A percentile compares a stretch with the other conserved stretches of the same genome.
Evolutionary conservation across 148 eudicot species (phyloP).

Genomic region (Persicaria maculosa): DNA sequence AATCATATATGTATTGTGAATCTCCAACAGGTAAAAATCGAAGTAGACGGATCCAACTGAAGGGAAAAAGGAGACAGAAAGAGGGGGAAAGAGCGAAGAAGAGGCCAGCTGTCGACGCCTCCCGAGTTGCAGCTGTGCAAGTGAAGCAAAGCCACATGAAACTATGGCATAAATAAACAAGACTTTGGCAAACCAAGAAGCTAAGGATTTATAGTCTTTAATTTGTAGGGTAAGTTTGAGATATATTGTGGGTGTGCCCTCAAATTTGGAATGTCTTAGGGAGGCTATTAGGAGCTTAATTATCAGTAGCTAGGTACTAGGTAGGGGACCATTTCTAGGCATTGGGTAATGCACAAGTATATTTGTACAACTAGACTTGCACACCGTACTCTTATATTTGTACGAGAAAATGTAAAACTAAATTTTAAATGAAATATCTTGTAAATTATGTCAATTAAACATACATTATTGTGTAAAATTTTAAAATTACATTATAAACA

Average conservation of each 20-base stretch:
- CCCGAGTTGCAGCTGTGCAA: constrained; percentile 8
- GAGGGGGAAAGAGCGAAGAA: background rate
- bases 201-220: background rate
- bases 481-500: no score
- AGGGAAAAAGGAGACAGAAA: background rate
- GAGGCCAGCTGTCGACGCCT: constrained; percentile 17
- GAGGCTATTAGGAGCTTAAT: background rate
- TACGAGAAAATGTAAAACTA: no score
- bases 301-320: constrained; percentile 5
- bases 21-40: background rate
- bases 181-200: constrained; percentile 3
- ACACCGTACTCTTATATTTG: no score
- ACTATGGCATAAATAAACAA: background rate
- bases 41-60: background rate
- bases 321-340: constrained; percentile 26
- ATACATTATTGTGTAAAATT: no score
- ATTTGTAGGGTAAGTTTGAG: background rate
- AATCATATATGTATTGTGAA: background rate
- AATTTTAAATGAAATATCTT: no score
- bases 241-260: background rate
- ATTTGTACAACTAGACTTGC: no score
- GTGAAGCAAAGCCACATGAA: constrained; percentile 13
- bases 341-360: constrained; percentile 15
- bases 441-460: no score
- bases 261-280: background rate